These are phyloP conservation scores for Lyophyllum semitale DNA, from an alignment of 768 basidiomycete genomes.

Conservation along the genomic window DNA sequence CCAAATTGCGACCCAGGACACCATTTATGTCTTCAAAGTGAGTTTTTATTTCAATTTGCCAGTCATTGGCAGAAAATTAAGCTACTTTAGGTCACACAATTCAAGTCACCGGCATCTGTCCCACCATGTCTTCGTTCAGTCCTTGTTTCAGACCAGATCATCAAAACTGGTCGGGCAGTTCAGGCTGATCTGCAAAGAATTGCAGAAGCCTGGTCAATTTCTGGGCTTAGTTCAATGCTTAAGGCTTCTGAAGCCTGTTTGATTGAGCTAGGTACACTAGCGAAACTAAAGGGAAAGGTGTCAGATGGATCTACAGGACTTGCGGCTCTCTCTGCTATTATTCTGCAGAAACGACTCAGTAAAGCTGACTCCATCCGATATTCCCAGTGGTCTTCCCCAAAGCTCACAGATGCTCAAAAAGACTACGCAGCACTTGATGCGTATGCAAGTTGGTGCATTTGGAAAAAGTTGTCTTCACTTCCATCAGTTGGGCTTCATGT, in stretches of 20 bases:
- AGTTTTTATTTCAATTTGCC: not conserved
- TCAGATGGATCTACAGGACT: not conserved
- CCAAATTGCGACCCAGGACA: not conserved
- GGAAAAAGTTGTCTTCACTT: not conserved
- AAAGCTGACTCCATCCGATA: not conserved
- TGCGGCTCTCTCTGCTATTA: not conserved
- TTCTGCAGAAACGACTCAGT: not conserved
- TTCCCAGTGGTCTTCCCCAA: not conserved
- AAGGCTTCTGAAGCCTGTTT: not conserved
- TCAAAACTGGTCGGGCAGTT: not conserved
- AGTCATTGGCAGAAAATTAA: not conserved
- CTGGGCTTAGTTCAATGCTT: not conserved
- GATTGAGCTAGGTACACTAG: not conserved
- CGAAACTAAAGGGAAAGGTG: not conserved
- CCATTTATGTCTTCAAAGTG: constrained; percentile 1
- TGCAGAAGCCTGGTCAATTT: not conserved
- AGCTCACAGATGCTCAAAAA: not conserved
- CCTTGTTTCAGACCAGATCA: not conserved
- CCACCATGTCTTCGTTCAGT: not conserved
- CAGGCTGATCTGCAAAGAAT: not conserved
- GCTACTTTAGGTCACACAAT: not conserved
- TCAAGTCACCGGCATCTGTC: not conserved
- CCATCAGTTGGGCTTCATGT: not conserved
- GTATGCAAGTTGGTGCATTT: not conserved
- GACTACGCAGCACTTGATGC: not conserved